Percentiles rank a stretch among this genome's conserved stretches.
phyloP scores from a whole-genome alignment of 1,139 yeast species.

The Kodamaea derodonti region DNA sequence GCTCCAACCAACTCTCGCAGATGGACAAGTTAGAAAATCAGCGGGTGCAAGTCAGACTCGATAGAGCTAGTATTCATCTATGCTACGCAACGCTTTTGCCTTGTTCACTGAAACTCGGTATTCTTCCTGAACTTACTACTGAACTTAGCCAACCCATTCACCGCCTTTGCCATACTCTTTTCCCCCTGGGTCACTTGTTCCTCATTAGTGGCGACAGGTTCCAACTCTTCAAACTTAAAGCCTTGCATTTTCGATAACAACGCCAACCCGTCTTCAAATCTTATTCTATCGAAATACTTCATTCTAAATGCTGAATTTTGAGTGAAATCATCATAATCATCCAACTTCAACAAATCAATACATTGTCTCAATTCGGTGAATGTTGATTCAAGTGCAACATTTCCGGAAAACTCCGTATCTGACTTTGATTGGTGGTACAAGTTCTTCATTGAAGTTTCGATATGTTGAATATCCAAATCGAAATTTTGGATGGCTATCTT shows the following conservation, averaged over 20 bases:
- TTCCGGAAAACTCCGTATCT: slow-evolving; percentile 20
- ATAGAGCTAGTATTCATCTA: no score
- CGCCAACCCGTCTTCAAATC: slow-evolving; percentile 38
- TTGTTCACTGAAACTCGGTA: slow-evolving; percentile 7
- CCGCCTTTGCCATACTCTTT: no score
- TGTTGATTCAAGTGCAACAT: slow-evolving; percentile 42
- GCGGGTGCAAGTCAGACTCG: no score
- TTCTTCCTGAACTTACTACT: slow-evolving; percentile 31
- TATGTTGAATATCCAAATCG: slow-evolving; percentile 39
- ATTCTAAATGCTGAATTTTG: slow-evolving; percentile 37
- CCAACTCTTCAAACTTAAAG: slow-evolving; percentile 7
- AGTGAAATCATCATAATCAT: slow-evolving; percentile 37
- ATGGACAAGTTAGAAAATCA: no score
- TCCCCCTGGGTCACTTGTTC: no score
- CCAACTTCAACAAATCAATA: slow-evolving; percentile 38
- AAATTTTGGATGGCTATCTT: slow-evolving; percentile 40
- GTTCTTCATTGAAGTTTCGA: slow-evolving; percentile 39
- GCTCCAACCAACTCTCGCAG: no score
- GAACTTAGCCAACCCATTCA: slow-evolving; percentile 43
- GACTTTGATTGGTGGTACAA: slow-evolving; percentile 20
- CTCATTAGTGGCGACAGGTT: no score
- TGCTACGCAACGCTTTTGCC: no score
- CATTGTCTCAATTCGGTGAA: slow-evolving; percentile 45
- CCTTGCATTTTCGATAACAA: slow-evolving; percentile 36
- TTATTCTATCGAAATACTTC: slow-evolving; percentile 40